These are phyloP conservation scores for Lavandula angustifolia DNA, from an alignment of 257 asterid genomes.

Conservation along the genomic window DNA sequence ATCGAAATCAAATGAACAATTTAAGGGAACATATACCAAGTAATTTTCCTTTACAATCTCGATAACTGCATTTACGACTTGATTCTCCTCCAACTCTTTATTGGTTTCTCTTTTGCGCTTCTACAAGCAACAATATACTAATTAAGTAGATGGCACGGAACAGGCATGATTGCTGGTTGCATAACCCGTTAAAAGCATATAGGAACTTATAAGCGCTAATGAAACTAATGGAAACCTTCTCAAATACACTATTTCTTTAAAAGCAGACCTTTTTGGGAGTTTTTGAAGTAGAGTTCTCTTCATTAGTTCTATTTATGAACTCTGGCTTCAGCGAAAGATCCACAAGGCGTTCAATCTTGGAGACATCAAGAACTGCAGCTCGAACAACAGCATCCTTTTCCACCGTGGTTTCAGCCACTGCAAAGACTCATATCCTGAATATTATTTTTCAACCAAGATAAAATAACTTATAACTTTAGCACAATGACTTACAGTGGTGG, in stretches of 20 bases:
- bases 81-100: slow-evolving; percentile 68
- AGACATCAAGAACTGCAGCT: slow-evolving; percentile 87
- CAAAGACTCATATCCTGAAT: slow-evolving; percentile 27
- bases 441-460: slow-evolving; percentile 19
- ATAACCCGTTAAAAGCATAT: slow-evolving; percentile 15
- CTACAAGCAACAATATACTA: slow-evolving; percentile 43
- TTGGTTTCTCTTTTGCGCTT: slow-evolving; percentile 71
- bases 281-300: slow-evolving; percentile 39
- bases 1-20: slow-evolving; percentile 7
- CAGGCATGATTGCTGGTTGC: slow-evolving; percentile 10
- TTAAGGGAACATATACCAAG: slow-evolving; percentile 50
- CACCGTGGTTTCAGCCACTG: slow-evolving; percentile 69
- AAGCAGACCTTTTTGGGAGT: slow-evolving; percentile 58
- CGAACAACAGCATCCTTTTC: slow-evolving; percentile 55
- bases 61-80: slow-evolving; percentile 67
- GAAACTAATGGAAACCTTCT: slow-evolving; percentile 14
- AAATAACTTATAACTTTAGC: slow-evolving; percentile 10
- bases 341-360: slow-evolving; percentile 81
- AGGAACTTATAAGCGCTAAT: slow-evolving; percentile 12
- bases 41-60: slow-evolving; percentile 90
- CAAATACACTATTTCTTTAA: slow-evolving; percentile 3
- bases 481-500: slow-evolving; percentile 66
- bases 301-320: slow-evolving; percentile 47
- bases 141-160: slow-evolving; percentile 16
- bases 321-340: slow-evolving; percentile 85